These are phyloP conservation scores for Xerocomellus amylosporus DNA, from an alignment of 768 basidiomycete genomes.

Conservation along the genomic window DNA sequence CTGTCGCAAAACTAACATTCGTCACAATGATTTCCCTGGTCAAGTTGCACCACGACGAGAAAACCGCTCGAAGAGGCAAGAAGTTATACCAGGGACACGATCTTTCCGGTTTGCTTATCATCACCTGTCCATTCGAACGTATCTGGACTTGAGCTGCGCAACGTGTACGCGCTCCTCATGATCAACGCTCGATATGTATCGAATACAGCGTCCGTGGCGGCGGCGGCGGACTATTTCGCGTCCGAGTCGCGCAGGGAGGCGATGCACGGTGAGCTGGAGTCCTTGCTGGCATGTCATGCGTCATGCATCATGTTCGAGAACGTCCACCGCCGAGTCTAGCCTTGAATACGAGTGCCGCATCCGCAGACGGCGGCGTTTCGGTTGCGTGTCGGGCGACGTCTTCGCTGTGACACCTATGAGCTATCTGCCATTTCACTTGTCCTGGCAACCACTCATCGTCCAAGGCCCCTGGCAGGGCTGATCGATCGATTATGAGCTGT, in stretches of 20 bases:
- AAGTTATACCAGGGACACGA: slow-evolving; percentile 24
- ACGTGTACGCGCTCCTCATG: neutral
- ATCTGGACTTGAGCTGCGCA: slow-evolving; percentile 37
- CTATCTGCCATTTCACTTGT: slow-evolving; percentile 18
- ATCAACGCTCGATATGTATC: neutral
- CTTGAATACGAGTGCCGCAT: slow-evolving; percentile 38
- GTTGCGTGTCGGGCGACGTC: slow-evolving; percentile 2
- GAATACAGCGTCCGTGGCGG: neutral
- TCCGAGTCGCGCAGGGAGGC: no score
- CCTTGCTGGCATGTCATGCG: no score
- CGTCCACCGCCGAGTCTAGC: slow-evolving; percentile 25
- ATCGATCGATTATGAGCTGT: neutral
- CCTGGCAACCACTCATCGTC: neutral
- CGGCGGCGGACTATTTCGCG: no score
- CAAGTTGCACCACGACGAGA: slow-evolving; percentile 36
- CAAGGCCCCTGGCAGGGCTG: neutral
- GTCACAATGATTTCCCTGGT: slow-evolving; percentile 47
- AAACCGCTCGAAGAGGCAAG: slow-evolving; percentile 25
- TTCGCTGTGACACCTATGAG: neutral
- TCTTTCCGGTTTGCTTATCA: no score
- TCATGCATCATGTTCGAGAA: neutral
- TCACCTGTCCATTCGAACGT: slow-evolving; percentile 55
- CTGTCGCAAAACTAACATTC: slow-evolving; percentile 42
- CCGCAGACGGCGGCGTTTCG: slow-evolving; percentile 35
- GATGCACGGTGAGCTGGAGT: no score